Evolutionary conservation across 768 basidiomycete genomes (phyloP).

Genomic region (Bullera alba): DNA sequence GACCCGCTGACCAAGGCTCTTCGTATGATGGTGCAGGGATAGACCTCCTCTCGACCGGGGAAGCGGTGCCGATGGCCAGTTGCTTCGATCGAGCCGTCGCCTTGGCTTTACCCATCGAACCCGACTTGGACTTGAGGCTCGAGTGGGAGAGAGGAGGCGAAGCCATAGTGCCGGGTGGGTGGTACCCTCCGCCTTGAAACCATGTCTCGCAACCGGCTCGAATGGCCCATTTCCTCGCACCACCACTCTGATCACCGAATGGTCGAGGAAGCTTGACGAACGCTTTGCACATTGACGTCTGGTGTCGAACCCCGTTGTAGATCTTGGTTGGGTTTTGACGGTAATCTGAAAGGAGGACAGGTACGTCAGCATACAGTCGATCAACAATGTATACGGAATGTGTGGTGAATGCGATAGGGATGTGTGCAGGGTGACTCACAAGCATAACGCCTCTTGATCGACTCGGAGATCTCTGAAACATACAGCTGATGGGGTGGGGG

Average conservation of each 20-base stretch:
- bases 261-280: slow-evolving; percentile 43
- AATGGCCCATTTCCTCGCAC: slow-evolving; percentile 43
- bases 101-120: slow-evolving; percentile 26
- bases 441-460: slow-evolving; percentile 38
- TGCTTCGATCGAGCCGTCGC: slow-evolving; percentile 31
- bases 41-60: background rate
- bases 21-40: background rate
- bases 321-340: slow-evolving; percentile 44
- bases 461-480: slow-evolving; percentile 41
- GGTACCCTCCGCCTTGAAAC: slow-evolving; percentile 37
- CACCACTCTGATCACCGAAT: slow-evolving; percentile 43
- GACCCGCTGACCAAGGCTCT: slow-evolving; percentile 16
- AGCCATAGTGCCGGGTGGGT: slow-evolving; percentile 26
- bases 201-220: slow-evolving; percentile 41
- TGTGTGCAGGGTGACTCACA: slow-evolving; percentile 23
- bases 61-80: slow-evolving; percentile 30
- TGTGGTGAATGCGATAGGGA: background rate
- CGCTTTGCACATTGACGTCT: slow-evolving; percentile 42
- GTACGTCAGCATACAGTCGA: too few relatives aligned
- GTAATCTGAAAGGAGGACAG: slow-evolving; percentile 22
- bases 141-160: slow-evolving; percentile 1
- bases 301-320: slow-evolving; percentile 46
- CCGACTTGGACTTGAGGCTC: background rate
- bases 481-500: slow-evolving; percentile 39
- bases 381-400: too few relatives aligned